Base-by-base conservation (phyloP, 352 stramenopile genomes). In the Globisporangium irregulare region DNA sequence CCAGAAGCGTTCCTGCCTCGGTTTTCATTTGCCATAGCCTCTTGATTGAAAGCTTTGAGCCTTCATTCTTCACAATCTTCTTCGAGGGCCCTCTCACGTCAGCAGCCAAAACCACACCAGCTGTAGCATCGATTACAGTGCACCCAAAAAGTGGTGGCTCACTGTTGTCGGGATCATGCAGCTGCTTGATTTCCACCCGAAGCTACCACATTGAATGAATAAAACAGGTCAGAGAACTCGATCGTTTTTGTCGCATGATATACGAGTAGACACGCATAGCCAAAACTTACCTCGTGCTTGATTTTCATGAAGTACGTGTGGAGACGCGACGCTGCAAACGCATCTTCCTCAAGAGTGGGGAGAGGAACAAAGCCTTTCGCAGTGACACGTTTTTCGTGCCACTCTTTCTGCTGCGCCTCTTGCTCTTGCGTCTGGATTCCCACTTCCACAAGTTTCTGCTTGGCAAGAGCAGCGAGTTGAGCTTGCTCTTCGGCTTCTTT, bases 1-100 rank as follows among this genome's bases (percentile, higher is more conserved):
- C 68, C 14, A 76, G 62, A 51, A 86, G 70, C 25, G 82, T 85
- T 1, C 76, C 81, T 29, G 81, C 73, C 20, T 73, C 72, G 59
- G 81, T 77, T 59, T 98, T 97, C 41, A 82, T 75, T 43, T 86
- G 74, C 73, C 90, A 90, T 0, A 97, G 67, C 62, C 88, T 94
- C 50, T 94, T 79, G 46, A 91, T 90, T 7, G 76, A 81, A 25
- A 75, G 65, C 76, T 84, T 86, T 20, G 77, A 78, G 1, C 84
- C 82, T 4, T 90, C 77, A 18, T 89, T 91, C 67, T 96, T 91
- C 8, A 75, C 84, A 4, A 73, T 25, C 50, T 92, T 93, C 75
- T 96, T 93, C 0, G 83, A 93, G 1, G 62, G 41, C 0, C 56
- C 87, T 60, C 80, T 73, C 1, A 98, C 65, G 18, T 77, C 76